These are phyloP conservation scores for Backusella westeae DNA, from an alignment of 192 early-diverging fungal species.

Conservation along the genomic window DNA sequence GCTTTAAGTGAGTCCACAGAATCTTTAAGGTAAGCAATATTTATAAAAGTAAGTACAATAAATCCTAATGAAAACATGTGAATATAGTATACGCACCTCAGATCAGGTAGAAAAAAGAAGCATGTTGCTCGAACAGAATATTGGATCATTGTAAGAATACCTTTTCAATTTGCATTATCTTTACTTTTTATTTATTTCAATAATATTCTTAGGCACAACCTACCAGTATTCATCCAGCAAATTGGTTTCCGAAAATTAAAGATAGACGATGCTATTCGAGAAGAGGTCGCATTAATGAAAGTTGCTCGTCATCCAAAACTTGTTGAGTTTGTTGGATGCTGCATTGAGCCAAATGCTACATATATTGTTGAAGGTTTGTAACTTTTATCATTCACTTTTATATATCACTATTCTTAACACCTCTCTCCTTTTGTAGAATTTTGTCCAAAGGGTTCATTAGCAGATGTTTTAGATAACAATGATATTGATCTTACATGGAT, in stretches of 20 bases:
- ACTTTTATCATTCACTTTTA: neutral
- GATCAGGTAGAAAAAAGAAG: neutral
- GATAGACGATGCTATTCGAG: slow-evolving; percentile 3
- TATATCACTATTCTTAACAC: neutral
- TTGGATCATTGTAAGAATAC: neutral
- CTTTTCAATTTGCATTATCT: neutral
- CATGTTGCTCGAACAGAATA: neutral
- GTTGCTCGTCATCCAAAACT: slow-evolving; percentile 41
- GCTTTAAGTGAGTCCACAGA: neutral
- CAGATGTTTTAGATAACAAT: slow-evolving; percentile 35
- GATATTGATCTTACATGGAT: slow-evolving; percentile 46
- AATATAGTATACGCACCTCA: neutral
- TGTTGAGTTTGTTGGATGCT: slow-evolving; percentile 42
- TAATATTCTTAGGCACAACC: slow-evolving; percentile 17
- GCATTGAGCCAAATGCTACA: slow-evolving; percentile 29
- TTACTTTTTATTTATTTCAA: neutral
- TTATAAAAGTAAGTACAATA: neutral
- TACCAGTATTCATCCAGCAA: slow-evolving; percentile 24
- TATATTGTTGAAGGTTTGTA: slow-evolving; percentile 42
- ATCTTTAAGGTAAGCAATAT: neutral
- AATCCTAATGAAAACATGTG: neutral
- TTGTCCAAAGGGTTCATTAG: slow-evolving; percentile 40
- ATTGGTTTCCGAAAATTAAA: slow-evolving; percentile 18
- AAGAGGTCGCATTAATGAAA: slow-evolving; percentile 14
- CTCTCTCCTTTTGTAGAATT: slow-evolving; percentile 23